Evolutionary conservation across 2,329 filamentous ascomycete genomes (phyloP), one percentile per base, ranked within the genome.

Genomic region (Zasmidium cellare): DNA sequence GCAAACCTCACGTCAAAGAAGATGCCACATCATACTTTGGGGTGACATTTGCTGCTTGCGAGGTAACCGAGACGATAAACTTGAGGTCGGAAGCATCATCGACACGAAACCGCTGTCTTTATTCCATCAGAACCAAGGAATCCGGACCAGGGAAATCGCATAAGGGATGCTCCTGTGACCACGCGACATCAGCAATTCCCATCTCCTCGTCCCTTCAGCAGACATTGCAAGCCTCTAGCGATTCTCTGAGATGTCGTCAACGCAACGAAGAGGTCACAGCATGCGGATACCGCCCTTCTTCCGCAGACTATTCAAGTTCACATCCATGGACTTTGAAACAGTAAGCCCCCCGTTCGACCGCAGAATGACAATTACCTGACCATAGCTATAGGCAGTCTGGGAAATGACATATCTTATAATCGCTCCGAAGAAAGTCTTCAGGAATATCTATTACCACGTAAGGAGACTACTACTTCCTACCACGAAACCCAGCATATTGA

Each of bases 271-370:
- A 58, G 77, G 77, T 9, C n/a, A 23, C 55, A 82, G 75, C 59
- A 73, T 86, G 68, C 81, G 82, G 47, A 84, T 87, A 79, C 85
- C 85, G 63, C 82, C 84, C 65, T 87, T 87, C 79, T 87, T 88
- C 76, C 85, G 86, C 69, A 80, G 85, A 57, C 75, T 88, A 51
- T 87, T 88, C 80, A 89, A 89, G 72, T 88, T 88, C 69, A 85
- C 86, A 11, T 86, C 87, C 66, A 88, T 89, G 86, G 86, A 89
- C 77, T 89, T 89, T 70, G 86, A 89, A 71, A 87, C 87, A 80
- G 70, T 70, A 62, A 31, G 67, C 46, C 45, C 19, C 49, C 41
- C 16, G 5, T 9, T 41, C n/a, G 28, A 31, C 7, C 28, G n/a
- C n/a, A n/a, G n/a, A n/a, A n/a, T n/a, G n/a, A n/a, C n/a, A n/a